Percentiles rank a stretch among this genome's conserved stretches.
These are phyloP conservation scores for Zygosaccharomyces kombuchaensis DNA, from an alignment of 805 yeast genomes.

Conservation along the genomic window DNA sequence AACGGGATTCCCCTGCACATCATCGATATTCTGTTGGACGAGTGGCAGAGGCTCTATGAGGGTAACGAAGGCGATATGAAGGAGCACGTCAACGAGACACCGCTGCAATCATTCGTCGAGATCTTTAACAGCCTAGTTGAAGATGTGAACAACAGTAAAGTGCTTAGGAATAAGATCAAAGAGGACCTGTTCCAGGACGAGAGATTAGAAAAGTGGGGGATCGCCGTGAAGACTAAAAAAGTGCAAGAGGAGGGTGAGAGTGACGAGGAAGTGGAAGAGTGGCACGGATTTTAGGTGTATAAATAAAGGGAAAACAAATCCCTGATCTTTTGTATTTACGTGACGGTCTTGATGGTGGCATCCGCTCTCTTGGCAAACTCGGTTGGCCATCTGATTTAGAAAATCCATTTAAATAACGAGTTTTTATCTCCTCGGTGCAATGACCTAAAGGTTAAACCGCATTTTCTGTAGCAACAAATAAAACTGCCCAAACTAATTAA, in stretches of 20 bases:
- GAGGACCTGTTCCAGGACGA: conserved; percentile 64
- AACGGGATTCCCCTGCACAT: conserved; percentile 80
- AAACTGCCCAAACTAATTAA: too few species aligned
- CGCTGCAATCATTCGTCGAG: conserved; percentile 50
- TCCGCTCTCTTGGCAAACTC: too few species aligned
- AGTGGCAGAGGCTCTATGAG: conserved; percentile 62
- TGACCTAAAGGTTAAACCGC: too few species aligned
- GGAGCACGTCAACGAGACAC: conserved; percentile 42
- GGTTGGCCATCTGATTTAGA: too few species aligned
- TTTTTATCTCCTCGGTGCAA: too few species aligned
- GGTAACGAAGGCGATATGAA: conserved; percentile 40
- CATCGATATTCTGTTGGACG: conserved; percentile 79
- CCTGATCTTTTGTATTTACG: too few species aligned
- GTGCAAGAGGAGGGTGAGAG: conserved; percentile 29
- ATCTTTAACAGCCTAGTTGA: conserved; percentile 55
- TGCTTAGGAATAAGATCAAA: conserved; percentile 58
- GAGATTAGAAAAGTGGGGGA: conserved; percentile 63
- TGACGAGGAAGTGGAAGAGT: conserved; percentile 36
- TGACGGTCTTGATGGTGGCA: too few species aligned
- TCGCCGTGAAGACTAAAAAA: conserved; percentile 34
- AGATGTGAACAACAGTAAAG: conserved; percentile 50
- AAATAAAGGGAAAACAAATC: neutral
- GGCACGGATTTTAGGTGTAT: conserved; percentile 38
- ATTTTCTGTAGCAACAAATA: too few species aligned
- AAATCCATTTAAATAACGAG: too few species aligned